These are phyloP conservation scores for Blastocystis sp. DNA, from an alignment of 352 stramenopile species.

Conservation along the genomic window DNA sequence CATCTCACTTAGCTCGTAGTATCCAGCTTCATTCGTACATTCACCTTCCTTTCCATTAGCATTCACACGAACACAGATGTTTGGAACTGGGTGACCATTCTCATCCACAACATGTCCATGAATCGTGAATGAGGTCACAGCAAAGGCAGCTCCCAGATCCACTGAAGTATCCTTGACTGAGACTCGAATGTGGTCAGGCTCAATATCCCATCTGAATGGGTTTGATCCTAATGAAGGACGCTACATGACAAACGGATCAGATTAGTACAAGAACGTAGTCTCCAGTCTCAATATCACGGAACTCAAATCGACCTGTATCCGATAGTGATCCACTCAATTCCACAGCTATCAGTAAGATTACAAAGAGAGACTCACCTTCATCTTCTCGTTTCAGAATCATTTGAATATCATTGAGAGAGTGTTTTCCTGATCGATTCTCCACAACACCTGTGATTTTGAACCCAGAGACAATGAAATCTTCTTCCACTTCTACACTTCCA, in stretches of 20 bases:
- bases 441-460: constrained; percentile 1
- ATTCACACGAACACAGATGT: neutral
- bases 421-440: neutral
- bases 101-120: constrained; percentile 13
- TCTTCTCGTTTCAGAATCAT: neutral
- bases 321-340: neutral
- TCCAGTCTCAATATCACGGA: neutral
- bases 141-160: neutral
- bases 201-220: neutral
- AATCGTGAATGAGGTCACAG: constrained; percentile 10
- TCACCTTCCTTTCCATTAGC: neutral
- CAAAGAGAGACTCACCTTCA: neutral
- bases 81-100: neutral
- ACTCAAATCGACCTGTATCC: neutral
- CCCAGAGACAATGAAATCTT: constrained; percentile 16
- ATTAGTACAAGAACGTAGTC: neutral
- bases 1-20: neutral
- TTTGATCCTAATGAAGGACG: neutral
- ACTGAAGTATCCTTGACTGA: neutral
- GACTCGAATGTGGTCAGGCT: neutral
- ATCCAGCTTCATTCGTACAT: neutral
- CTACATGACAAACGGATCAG: neutral
- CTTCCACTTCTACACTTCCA: neutral
- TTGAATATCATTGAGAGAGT: neutral
- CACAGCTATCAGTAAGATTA: neutral